Evolutionary conservation across 2,329 filamentous ascomycete species (phyloP), one percentile per base, ranked within the genome.

Genomic region (Penicillium sp.): DNA sequence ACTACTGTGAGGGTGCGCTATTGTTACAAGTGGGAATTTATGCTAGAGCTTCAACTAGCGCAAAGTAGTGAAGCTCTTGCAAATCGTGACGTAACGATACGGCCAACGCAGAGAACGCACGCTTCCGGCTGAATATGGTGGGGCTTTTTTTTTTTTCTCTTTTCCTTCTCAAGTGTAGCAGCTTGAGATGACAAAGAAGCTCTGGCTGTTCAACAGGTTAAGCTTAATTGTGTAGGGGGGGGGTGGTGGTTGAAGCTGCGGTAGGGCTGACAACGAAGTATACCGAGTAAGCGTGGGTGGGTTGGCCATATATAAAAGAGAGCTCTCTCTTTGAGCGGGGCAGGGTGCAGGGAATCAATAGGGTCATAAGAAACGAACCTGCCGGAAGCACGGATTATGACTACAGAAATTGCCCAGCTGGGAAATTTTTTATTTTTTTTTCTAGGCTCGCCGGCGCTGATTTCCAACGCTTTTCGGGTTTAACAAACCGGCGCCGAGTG

Each of bases 401-500:
- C 39, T 53, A 13, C 29, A 42, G 35, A 53, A 53, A 43, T 33
- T 24, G 54, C 42, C 4, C 10, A 49, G 43, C 10, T 43, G 33
- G 26, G 16, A 49, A 26, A 11, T 29, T 29, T 52, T 49, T 55
- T 37, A 37, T 47, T 37, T 33, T 33, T 33, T 19, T 48, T 48
- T 8, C 11, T 55, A 52, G 45, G 29, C 51, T 58, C 48, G 55
- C 35, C 50, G 48, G 50, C 49, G 56, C 46, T 57, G 57, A 58
- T 62, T 64, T 58, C 59, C 53, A 58, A 64, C 63, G 58, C 56
- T 65, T 65, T 64, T 62, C 67, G 69, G 69, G 66, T 65, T 70
- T 71, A 69, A 66, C 53, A 55, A 54, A 56, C 49, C 57, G 61
- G 50, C 52, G 57, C 65, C 60, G 60, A 62, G 49, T 57, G 45